Evolutionary conservation across 331 rosid genomes (phyloP), one percentile per base, ranked within the genome.

Genomic region (Dryas integrifolia): DNA sequence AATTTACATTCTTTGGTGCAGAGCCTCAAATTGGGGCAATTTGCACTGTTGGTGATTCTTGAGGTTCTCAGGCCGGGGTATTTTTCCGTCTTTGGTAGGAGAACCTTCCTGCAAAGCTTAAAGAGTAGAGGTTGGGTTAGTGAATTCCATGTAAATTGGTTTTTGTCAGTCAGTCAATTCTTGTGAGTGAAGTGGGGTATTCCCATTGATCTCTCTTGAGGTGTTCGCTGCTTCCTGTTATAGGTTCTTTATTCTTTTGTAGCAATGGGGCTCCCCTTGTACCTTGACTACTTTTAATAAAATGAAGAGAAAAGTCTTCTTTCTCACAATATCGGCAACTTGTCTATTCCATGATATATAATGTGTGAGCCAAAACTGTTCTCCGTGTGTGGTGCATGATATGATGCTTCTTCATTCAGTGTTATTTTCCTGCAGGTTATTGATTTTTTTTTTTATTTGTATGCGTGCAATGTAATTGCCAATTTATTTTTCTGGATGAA

Each of bases 1-100:
- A 79, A 82, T 84, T 86, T 68, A 84, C 81, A 92, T 92, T 92
- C 92, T 92, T 92, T 87, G 91, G 91, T 92, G 97, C 96, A 83
- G 90, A 77, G 85, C 96, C 96, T 80, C 76, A 75, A 81, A 89
- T 86, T 92, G 76, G 87, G 92, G 96, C 81, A 74, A 24, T 75
- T 63, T 85, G 93, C 88, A 83, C 80, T 74, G 84, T 86, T 78
- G 87, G 75, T 77, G 79, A 80, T 80, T 89, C 84, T 80, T 84
- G 77, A 76, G 88, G 88, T 84, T 91, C 87, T 83, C 77, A 47
- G 83, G 85, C 90, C 85, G 79, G 79, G 90, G 96, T 76, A 74
- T 88, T 88, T 88, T 85, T 91, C 85, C 75, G 64, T 82, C 91
- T 84, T 83, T 77, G 92, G 88, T 75, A 47, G 87, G 82, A 55